A percentile compares a stretch with the other conserved stretches of the same genome.
Evolutionary conservation across 1,284 basidiomycete genomes (phyloP).

Genomic region (Porodaedalea pini): DNA sequence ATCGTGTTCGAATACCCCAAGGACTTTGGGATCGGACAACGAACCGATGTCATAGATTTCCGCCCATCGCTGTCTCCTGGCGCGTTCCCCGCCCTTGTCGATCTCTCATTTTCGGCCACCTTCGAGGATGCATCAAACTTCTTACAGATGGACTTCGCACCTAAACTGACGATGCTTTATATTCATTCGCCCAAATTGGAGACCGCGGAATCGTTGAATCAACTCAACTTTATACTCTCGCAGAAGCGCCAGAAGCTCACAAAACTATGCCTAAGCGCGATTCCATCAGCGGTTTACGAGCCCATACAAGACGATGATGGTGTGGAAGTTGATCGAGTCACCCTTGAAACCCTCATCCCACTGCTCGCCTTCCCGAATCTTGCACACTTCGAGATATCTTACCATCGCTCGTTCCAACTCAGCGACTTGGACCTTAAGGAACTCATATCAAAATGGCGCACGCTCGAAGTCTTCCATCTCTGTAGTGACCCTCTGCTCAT

Average conservation of each 20-base stretch:
- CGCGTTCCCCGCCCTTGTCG: conserved; percentile 52
- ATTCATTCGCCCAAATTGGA: conserved; percentile 45
- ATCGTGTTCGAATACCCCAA: conserved; percentile 33
- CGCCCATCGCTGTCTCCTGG: conserved; percentile 41
- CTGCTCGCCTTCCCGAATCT: conserved; percentile 45
- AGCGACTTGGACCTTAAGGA: conserved; percentile 45
- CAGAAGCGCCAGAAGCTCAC: conserved; percentile 46
- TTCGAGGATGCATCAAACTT: conserved; percentile 46
- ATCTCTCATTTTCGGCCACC: conserved; percentile 45
- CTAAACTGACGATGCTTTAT: conserved; percentile 48
- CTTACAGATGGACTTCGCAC: conserved; percentile 42
- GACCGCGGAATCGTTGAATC: conserved; percentile 37
- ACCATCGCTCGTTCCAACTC: conserved; percentile 49
- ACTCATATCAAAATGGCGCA: conserved; percentile 48
- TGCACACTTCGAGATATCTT: conserved; percentile 46
- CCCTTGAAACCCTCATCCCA: conserved; percentile 47
- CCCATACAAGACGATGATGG: conserved; percentile 15
- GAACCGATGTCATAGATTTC: conserved; percentile 42
- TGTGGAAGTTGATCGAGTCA: conserved; percentile 34
- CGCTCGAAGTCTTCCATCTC: conserved; percentile 44
- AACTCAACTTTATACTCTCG: conserved; percentile 42
- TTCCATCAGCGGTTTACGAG: conserved; percentile 25
- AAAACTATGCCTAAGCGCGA: conserved; percentile 35
- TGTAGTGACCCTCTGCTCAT: conserved; percentile 49
- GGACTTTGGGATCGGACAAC: conserved; percentile 41